Conservation (phyloP, 192 early-diverging fungal genomes). For the Gryganskiella cystojenkinii region DNA sequence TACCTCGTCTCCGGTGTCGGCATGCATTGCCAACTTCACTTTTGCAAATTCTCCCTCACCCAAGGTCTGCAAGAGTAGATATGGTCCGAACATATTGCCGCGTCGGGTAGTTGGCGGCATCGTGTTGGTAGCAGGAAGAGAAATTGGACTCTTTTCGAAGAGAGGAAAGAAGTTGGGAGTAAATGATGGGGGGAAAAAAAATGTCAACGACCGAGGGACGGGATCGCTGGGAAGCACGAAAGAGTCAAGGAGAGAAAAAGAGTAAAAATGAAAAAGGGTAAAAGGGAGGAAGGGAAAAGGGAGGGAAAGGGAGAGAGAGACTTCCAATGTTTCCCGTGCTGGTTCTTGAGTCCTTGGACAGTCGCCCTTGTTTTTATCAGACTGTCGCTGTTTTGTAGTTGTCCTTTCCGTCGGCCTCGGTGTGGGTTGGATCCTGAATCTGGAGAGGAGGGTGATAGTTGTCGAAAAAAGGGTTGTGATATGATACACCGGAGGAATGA, state of each 20-base stretch:
- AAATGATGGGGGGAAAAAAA: slow-evolving; percentile 24
- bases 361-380: too few relatives aligned
- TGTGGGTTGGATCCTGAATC: too few relatives aligned
- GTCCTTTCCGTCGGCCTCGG: too few relatives aligned
- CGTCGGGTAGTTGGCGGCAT: slow-evolving; percentile 53
- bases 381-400: too few relatives aligned
- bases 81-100: slow-evolving; percentile 86
- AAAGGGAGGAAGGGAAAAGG: slow-evolving; percentile 19
- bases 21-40: slow-evolving; percentile 94
- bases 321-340: neutral
- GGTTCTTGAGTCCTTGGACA: too few relatives aligned
- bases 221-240: neutral
- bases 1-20: slow-evolving; percentile 76
- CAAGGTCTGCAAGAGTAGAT: slow-evolving; percentile 93
- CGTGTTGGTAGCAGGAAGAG: slow-evolving; percentile 9
- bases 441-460: slow-evolving; percentile 20
- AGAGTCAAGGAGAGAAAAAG: slow-evolving; percentile 4
- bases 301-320: slow-evolving; percentile 18
- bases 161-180: slow-evolving; percentile 9
- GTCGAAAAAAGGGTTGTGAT: slow-evolving; percentile 3
- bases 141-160: slow-evolving; percentile 10
- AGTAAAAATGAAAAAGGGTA: slow-evolving; percentile 17
- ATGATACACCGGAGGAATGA: neutral
- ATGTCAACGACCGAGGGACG: neutral
- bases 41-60: slow-evolving; percentile 99